These are phyloP conservation scores for Hypoxylon fragiforme DNA, from an alignment of 495 filamentous ascomycete genomes.

Conservation along the genomic window DNA sequence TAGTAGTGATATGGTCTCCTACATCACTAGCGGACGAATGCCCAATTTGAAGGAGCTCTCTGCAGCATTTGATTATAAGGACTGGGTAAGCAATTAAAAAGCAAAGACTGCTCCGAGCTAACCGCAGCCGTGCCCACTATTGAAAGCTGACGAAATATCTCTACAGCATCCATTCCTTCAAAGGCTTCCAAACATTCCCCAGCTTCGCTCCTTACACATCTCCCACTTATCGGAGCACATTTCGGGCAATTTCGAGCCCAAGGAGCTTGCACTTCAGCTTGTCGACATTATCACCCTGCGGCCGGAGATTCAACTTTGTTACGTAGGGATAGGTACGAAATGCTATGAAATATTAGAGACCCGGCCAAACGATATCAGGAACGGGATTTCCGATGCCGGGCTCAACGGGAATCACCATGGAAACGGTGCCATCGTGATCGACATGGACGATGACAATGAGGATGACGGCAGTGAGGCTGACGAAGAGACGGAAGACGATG, in stretches of 20 bases:
- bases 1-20: slow-evolving; percentile 70
- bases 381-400: slow-evolving; percentile 37
- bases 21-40: slow-evolving; percentile 85
- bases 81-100: slow-evolving; percentile 82
- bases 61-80: slow-evolving; percentile 75
- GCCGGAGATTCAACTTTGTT: slow-evolving; percentile 82
- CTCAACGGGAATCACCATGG: slow-evolving; percentile 45
- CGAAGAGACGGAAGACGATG: slow-evolving; percentile 52
- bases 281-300: slow-evolving; percentile 83
- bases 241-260: slow-evolving; percentile 58
- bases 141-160: slow-evolving; percentile 30
- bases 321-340: slow-evolving; percentile 77
- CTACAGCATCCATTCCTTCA: slow-evolving; percentile 85
- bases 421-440: slow-evolving; percentile 35
- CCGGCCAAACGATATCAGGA: slow-evolving; percentile 52
- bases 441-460: slow-evolving; percentile 51
- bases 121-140: neutral
- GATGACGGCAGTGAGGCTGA: slow-evolving; percentile 50
- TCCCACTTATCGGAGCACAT: slow-evolving; percentile 69
- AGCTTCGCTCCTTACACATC: slow-evolving; percentile 79
- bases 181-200: slow-evolving; percentile 72
- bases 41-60: slow-evolving; percentile 72
- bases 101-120: slow-evolving; percentile 4
- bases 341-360: slow-evolving; percentile 89
- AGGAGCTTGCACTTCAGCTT: slow-evolving; percentile 81